These are phyloP conservation scores for Cylindrotheca fusiformis DNA, from an alignment of 108 stramenopile genomes.

Conservation along the genomic window DNA sequence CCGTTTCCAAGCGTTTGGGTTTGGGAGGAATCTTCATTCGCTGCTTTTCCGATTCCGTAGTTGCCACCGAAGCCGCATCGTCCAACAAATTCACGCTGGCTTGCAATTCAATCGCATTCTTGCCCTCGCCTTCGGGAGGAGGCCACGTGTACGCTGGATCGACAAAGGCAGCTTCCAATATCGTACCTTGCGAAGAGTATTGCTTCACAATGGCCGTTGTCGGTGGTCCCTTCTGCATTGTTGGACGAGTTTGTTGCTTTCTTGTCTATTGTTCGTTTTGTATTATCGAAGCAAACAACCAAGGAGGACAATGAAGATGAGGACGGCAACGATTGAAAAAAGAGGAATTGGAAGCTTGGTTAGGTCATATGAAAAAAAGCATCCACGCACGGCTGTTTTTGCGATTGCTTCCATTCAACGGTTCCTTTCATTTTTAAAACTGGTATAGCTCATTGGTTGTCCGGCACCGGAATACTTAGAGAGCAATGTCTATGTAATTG, in stretches of 20 bases:
- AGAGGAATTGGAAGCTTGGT: no score
- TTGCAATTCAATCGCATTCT: slow-evolving; percentile 79
- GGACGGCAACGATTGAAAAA: no score
- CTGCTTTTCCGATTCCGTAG: slow-evolving; percentile 35
- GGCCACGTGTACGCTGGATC: slow-evolving; percentile 84
- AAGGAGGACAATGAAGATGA: no score
- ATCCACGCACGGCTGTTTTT: no score
- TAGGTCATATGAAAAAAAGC: no score
- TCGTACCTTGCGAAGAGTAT: slow-evolving; percentile 39
- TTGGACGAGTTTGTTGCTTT: neutral
- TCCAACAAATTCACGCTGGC: slow-evolving; percentile 52
- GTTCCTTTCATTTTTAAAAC: no score
- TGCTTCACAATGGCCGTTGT: neutral
- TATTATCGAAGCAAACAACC: no score
- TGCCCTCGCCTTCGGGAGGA: slow-evolving; percentile 70
- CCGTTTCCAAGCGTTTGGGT: neutral
- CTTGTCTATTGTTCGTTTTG: no score
- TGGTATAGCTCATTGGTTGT: no score
- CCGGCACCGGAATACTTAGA: no score
- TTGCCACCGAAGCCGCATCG: slow-evolving; percentile 35
- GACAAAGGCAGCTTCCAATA: slow-evolving; percentile 85
- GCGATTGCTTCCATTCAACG: no score
- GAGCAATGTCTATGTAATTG: no score
- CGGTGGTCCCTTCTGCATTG: neutral
- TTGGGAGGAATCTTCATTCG: slow-evolving; percentile 43